These are phyloP conservation scores for Acanthamoeba castellanii DNA, from an alignment of 208 protist species.

Conservation along the genomic window DNA sequence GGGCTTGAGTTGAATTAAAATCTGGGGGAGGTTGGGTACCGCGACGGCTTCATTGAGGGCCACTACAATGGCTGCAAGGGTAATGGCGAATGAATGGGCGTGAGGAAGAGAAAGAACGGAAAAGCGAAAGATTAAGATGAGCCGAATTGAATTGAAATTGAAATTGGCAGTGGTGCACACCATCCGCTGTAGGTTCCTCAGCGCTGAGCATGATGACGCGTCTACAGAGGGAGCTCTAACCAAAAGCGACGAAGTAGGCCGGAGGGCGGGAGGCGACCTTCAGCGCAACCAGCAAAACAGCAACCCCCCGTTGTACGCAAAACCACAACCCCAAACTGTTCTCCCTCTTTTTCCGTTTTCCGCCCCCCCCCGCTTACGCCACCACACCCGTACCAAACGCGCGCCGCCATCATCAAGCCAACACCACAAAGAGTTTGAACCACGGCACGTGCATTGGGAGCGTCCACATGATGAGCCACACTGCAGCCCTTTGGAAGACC, in stretches of 20 bases:
- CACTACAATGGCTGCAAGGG: neutral
- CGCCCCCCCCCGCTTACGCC: no score
- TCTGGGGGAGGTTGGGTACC: neutral
- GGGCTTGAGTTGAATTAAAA: neutral
- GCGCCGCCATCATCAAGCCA: no score
- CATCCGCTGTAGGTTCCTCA: neutral
- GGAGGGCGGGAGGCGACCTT: no score
- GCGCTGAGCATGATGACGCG: neutral
- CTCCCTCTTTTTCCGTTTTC: neutral
- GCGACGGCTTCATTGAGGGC: slow-evolving; percentile 4
- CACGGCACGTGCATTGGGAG: neutral
- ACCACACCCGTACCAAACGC: neutral
- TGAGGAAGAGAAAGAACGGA: neutral
- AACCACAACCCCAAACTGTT: neutral
- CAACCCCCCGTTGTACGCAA: neutral
- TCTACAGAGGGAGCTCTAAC: no score
- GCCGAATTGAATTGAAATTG: neutral
- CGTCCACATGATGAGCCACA: neutral
- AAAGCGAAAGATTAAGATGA: neutral
- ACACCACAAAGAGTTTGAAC: neutral
- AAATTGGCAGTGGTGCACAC: neutral
- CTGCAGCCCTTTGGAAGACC: neutral
- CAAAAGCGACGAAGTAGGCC: neutral
- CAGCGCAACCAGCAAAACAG: neutral
- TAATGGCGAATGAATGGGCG: neutral